Evolutionary conservation across 345 rosid species (phyloP).

Genomic region (Punica granatum): DNA sequence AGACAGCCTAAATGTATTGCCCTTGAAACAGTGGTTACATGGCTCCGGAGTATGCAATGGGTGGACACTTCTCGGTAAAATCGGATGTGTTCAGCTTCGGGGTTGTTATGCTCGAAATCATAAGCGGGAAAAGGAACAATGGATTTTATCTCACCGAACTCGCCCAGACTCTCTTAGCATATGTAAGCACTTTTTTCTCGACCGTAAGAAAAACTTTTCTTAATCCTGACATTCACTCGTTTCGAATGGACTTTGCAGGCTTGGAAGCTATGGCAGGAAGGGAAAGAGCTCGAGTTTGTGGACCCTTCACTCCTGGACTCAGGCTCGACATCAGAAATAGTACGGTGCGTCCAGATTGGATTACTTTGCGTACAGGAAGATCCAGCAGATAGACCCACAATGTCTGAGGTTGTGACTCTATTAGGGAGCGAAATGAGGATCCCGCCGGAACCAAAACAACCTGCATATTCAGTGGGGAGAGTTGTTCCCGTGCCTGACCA

Average conservation of each 20-base stretch:
- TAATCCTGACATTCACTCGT: neutral
- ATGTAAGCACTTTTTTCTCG: conserved; percentile 1
- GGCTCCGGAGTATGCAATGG: conserved; percentile 40
- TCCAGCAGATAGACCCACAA: conserved; percentile 33
- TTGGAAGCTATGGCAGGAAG: conserved; percentile 41
- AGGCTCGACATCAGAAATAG: conserved; percentile 18
- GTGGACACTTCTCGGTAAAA: conserved; percentile 30
- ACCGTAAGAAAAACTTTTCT: neutral
- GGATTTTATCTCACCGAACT: conserved; percentile 15
- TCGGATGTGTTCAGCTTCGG: conserved; percentile 45
- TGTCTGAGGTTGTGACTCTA: conserved; percentile 31
- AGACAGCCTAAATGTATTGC: neutral
- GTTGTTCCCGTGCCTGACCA: neutral
- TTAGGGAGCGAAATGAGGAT: conserved; percentile 21
- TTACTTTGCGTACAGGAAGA: conserved; percentile 21
- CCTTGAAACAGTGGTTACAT: conserved; percentile 30
- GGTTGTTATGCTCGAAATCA: conserved; percentile 34
- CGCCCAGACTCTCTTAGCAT: conserved; percentile 21
- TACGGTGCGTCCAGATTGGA: conserved; percentile 38
- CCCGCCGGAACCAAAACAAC: conserved; percentile 17
- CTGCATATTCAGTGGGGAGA: conserved; percentile 17
- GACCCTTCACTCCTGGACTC: conserved; percentile 24
- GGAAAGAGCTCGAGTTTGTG: conserved; percentile 28
- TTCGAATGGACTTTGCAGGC: conserved; percentile 16
- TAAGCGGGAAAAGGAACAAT: conserved; percentile 26